A percentile compares a stretch with the other conserved stretches of the same genome.
Evolutionary conservation across 2,329 filamentous ascomycete genomes (phyloP).

Genomic region (Passalora sequoiae): DNA sequence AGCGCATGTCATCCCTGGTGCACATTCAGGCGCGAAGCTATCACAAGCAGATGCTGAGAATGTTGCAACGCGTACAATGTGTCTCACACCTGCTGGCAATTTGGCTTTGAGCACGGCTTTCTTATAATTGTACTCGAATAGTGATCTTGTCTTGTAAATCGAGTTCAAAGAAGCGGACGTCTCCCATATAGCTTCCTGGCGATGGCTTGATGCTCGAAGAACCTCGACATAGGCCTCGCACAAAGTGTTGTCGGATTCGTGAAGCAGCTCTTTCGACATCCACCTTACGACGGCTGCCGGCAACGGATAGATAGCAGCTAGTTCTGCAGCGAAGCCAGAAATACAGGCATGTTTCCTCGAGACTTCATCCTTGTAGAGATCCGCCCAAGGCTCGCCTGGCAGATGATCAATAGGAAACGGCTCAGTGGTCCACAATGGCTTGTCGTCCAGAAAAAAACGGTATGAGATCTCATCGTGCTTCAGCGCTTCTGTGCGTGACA

Average conservation of each 20-base stretch:
- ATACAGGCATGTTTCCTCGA: slow-evolving; percentile 39
- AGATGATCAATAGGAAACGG: slow-evolving; percentile 30
- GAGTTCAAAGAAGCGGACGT: slow-evolving; percentile 17
- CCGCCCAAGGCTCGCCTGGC: slow-evolving; percentile 33
- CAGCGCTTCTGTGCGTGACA: slow-evolving; percentile 57
- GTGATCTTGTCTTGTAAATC: slow-evolving; percentile 19
- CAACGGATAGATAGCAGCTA: slow-evolving; percentile 36
- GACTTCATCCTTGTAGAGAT: slow-evolving; percentile 30
- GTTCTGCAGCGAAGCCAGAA: slow-evolving; percentile 39
- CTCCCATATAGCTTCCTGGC: slow-evolving; percentile 13
- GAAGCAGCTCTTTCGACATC: slow-evolving; percentile 38
- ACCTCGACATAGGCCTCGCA: slow-evolving; percentile 34
- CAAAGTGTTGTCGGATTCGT: slow-evolving; percentile 32
- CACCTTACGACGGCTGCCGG: slow-evolving; percentile 39
- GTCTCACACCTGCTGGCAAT: slow-evolving; percentile 15
- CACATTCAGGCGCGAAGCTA: slow-evolving; percentile 11
- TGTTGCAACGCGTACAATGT: slow-evolving; percentile 14
- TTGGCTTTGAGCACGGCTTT: slow-evolving; percentile 6
- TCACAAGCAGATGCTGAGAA: slow-evolving; percentile 18
- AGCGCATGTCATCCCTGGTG: slow-evolving; percentile 13
- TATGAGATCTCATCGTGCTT: slow-evolving; percentile 47
- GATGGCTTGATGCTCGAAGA: slow-evolving; percentile 17
- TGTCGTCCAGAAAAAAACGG: slow-evolving; percentile 50
- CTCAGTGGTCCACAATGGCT: slow-evolving; percentile 11
- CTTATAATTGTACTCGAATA: slow-evolving; percentile 15